These are phyloP conservation scores for Rhodamnia argentea DNA, from an alignment of 345 rosid genomes.

Conservation along the genomic window DNA sequence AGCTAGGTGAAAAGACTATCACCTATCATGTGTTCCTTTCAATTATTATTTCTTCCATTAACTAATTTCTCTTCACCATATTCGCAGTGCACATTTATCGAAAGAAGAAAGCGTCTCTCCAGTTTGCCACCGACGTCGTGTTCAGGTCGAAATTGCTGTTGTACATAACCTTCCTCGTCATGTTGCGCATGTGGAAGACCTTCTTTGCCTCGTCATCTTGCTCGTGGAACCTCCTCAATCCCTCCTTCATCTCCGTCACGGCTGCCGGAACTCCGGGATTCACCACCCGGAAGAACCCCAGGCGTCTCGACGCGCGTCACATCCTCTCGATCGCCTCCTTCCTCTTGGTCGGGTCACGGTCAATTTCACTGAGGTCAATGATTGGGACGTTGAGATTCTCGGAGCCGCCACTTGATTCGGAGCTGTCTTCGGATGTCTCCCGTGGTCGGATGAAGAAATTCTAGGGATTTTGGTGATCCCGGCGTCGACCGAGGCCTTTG, in stretches of 20 bases:
- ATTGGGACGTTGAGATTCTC: slow-evolving; percentile 4
- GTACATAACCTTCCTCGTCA: slow-evolving; percentile 4
- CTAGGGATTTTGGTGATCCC: neutral
- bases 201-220: slow-evolving; percentile 17
- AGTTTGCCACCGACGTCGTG: too few species aligned
- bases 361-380: slow-evolving; percentile 14
- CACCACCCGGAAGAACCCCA: slow-evolving; percentile 36
- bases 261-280: slow-evolving; percentile 21
- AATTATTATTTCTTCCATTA: too few species aligned
- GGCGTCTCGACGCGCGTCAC: slow-evolving; percentile 17
- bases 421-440: neutral
- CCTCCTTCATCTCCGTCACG: slow-evolving; percentile 12
- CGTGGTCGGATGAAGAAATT: neutral
- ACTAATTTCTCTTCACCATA: too few species aligned
- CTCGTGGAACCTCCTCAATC: slow-evolving; percentile 21
- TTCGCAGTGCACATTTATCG: too few species aligned
- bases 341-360: neutral
- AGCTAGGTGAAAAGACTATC: too few species aligned
- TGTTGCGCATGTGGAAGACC: slow-evolving; percentile 6
- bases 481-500: neutral
- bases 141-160: neutral
- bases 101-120: too few species aligned
- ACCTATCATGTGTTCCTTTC: too few species aligned
- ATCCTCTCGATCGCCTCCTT: slow-evolving; percentile 1
- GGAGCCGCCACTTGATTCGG: neutral